Percentiles rank a stretch among this genome's conserved stretches.
These are phyloP conservation scores for Colletotrichum lini DNA, from an alignment of 2,329 filamentous ascomycete species.

Conservation along the genomic window DNA sequence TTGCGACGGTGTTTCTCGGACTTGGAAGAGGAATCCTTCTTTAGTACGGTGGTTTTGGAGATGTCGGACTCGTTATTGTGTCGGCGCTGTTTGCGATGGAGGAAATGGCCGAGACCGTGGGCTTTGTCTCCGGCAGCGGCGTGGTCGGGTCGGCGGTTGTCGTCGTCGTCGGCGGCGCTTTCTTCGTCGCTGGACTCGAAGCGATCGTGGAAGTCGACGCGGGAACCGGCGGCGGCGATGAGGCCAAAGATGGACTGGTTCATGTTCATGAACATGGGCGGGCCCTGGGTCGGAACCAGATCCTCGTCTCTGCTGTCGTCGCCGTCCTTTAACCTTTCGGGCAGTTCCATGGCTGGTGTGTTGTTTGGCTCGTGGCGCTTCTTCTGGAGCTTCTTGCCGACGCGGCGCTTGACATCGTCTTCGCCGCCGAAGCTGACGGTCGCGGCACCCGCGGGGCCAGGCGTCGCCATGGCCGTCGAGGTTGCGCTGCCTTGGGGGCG, in stretches of 20 bases:
- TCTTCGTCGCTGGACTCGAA: constrained; percentile 92
- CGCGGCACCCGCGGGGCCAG: constrained; percentile 30
- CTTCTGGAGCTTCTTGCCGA: constrained; percentile 62
- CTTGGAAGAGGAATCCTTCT: constrained; percentile 52
- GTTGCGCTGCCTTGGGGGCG: constrained; percentile 17
- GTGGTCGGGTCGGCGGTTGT: constrained; percentile 32
- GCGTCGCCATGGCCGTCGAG: constrained; percentile 34
- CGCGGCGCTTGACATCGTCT: constrained; percentile 55
- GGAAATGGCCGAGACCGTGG: constrained; percentile 19
- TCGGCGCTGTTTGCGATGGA: constrained; percentile 58
- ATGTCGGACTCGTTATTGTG: constrained; percentile 46
- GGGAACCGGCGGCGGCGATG: constrained; percentile 89
- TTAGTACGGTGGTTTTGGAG: constrained; percentile 51
- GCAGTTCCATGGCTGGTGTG: constrained; percentile 62
- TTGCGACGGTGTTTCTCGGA: constrained; percentile 67
- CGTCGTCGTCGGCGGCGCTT: constrained; percentile 61
- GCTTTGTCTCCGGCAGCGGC: neutral
- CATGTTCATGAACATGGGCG: constrained; percentile 78
- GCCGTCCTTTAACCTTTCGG: constrained; percentile 66
- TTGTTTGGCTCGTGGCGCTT: constrained; percentile 56
- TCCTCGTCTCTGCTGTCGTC: constrained; percentile 66
- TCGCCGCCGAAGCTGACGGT: constrained; percentile 52
- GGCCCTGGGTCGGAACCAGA: constrained; percentile 59
- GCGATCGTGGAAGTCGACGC: constrained; percentile 84
- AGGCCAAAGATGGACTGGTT: constrained; percentile 96